These are phyloP conservation scores for Lachancea sp. DNA, from an alignment of 805 yeast species.

Conservation along the genomic window DNA sequence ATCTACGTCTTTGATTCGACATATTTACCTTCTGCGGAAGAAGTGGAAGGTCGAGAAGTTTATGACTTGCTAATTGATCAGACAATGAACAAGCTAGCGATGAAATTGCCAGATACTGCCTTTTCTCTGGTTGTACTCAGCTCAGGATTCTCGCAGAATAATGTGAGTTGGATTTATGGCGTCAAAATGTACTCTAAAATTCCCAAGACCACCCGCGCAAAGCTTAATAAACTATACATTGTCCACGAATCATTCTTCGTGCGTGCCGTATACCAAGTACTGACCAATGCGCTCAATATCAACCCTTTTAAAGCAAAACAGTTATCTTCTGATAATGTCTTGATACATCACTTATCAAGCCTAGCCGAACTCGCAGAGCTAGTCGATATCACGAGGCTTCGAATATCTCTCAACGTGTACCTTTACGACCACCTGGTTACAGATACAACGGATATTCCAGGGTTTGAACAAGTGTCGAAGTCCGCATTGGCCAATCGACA, in stretches of 20 bases:
- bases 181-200: slow-evolving; percentile 51
- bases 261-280: slow-evolving; percentile 65
- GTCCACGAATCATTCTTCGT: slow-evolving; percentile 92
- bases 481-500: slow-evolving; percentile 27
- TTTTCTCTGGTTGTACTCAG: slow-evolving; percentile 73
- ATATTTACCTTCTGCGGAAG: slow-evolving; percentile 58
- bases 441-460: slow-evolving; percentile 44
- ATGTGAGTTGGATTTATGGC: slow-evolving; percentile 63
- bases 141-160: slow-evolving; percentile 59
- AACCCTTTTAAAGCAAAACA: slow-evolving; percentile 33
- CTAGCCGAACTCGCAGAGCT: slow-evolving; percentile 50
- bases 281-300: slow-evolving; percentile 53
- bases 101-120: slow-evolving; percentile 51
- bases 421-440: slow-evolving; percentile 54
- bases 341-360: slow-evolving; percentile 36
- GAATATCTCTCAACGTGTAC: slow-evolving; percentile 72
- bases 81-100: slow-evolving; percentile 51
- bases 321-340: slow-evolving; percentile 20
- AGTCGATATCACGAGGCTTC: slow-evolving; percentile 69
- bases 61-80: slow-evolving; percentile 39
- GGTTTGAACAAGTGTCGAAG: slow-evolving; percentile 28
- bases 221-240: slow-evolving; percentile 57
- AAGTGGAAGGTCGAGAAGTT: slow-evolving; percentile 34
- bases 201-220: slow-evolving; percentile 47
- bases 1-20: slow-evolving; percentile 79